Conservation (phyloP, 225 moss, liverwort and hornwort genomes). For the Takakia lepidozioides region DNA sequence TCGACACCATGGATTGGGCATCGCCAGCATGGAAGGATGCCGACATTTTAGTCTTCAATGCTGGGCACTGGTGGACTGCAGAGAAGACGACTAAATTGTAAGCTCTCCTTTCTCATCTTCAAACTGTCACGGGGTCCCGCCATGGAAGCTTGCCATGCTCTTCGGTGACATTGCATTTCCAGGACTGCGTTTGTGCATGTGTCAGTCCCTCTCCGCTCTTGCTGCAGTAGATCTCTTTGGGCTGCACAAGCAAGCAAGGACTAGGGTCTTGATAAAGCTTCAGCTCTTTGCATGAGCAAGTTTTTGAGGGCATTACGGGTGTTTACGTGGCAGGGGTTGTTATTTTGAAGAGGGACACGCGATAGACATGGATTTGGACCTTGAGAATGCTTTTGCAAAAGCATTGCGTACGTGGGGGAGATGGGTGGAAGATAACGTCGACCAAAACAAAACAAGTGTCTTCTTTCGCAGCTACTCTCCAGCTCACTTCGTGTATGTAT, state of each 20-base stretch:
- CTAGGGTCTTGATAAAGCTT: no score
- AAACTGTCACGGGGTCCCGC: no score
- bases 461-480: conserved; percentile 78
- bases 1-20: conserved; percentile 48
- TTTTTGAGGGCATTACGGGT: no score
- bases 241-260: no score
- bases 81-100: conserved; percentile 63
- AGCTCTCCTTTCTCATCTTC: conserved; percentile 3
- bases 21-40: conserved; percentile 48
- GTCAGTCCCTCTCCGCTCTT: no score
- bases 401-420: conserved; percentile 56
- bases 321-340: conserved; percentile 31
- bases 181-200: no score
- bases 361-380: conserved; percentile 28
- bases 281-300: no score
- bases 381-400: conserved; percentile 34
- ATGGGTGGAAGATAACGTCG: conserved; percentile 31
- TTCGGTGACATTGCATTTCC: no score
- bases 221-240: no score
- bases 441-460: conserved; percentile 39
- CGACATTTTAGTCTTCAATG: conserved; percentile 62
- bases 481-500: conserved; percentile 71
- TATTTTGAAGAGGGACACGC: conserved; percentile 36
- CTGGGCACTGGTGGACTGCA: conserved; percentile 84
- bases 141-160: no score